These are phyloP conservation scores for Zygotorulaspora sp. DNA, from an alignment of 805 yeast genomes.

Conservation along the genomic window DNA sequence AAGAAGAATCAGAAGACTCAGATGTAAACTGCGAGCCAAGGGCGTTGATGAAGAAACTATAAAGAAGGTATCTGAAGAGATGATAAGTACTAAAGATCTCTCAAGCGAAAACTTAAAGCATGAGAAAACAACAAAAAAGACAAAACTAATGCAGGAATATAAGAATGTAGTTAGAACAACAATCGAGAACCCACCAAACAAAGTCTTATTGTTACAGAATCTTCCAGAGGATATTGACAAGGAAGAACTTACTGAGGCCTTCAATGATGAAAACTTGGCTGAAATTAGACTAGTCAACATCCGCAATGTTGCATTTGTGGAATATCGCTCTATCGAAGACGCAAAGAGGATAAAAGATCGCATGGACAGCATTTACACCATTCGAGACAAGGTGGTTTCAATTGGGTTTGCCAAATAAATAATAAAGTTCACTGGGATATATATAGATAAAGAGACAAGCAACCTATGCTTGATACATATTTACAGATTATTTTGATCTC, in stretches of 20 bases:
- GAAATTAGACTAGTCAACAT: conserved; percentile 64
- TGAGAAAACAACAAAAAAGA: conserved; percentile 4
- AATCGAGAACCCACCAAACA: conserved; percentile 58
- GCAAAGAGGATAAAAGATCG: conserved; percentile 37
- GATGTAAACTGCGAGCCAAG: conserved; percentile 21
- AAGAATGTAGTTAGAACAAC: conserved; percentile 14
- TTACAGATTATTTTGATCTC: conserved; percentile 6
- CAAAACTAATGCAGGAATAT: conserved; percentile 5
- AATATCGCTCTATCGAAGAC: conserved; percentile 53
- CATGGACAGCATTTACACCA: conserved; percentile 15
- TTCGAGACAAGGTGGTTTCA: conserved; percentile 17
- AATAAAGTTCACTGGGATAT: not conserved
- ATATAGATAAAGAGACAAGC: conserved; percentile 3
- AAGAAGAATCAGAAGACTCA: conserved; percentile 26
- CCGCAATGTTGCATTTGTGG: conserved; percentile 74
- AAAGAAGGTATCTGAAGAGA: conserved; percentile 6
- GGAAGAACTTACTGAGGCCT: conserved; percentile 42
- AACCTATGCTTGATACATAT: no score
- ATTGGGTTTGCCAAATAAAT: conserved; percentile 31
- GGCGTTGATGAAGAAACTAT: conserved; percentile 18
- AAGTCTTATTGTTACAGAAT: conserved; percentile 60
- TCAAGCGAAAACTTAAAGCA: no score
- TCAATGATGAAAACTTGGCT: conserved; percentile 55
- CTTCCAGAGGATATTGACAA: conserved; percentile 45
- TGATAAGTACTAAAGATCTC: conserved; percentile 1